Conservation (phyloP, 208 protist genomes). For the Lotmaria passim region DNA sequence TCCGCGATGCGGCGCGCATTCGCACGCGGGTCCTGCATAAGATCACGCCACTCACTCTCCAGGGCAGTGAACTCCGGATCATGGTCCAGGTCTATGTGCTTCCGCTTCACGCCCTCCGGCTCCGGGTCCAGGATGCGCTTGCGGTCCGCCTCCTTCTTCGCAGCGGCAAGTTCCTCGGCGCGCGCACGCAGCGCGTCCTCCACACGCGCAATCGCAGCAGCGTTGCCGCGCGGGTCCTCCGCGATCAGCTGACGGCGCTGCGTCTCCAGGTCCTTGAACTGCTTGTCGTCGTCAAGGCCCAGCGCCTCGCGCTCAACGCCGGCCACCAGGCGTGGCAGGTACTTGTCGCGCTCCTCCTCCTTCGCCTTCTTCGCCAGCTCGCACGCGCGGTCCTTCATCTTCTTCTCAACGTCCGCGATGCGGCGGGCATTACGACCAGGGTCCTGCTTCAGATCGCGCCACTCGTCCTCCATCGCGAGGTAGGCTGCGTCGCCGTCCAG, state of each 20-base stretch:
- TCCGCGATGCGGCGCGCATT: constrained; percentile 27
- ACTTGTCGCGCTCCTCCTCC: constrained; percentile 56
- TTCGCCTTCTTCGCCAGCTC: constrained; percentile 56
- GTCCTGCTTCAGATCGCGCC: too few relatives aligned
- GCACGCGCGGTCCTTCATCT: too few relatives aligned
- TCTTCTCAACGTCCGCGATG: too few relatives aligned
- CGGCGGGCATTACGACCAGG: too few relatives aligned
- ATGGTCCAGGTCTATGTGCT: constrained; percentile 53
- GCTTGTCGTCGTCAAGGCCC: constrained; percentile 68
- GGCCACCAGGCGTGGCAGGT: constrained; percentile 28
- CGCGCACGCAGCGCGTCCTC: constrained; percentile 69
- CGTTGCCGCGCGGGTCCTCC: constrained; percentile 51
- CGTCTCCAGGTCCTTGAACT: constrained; percentile 66
- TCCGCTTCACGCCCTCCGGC: constrained; percentile 62
- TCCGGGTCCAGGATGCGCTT: constrained; percentile 37
- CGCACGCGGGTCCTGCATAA: constrained; percentile 42
- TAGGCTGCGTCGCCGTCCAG: too few relatives aligned
- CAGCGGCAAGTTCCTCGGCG: constrained; percentile 60
- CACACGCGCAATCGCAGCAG: constrained; percentile 51
- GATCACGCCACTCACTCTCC: constrained; percentile 39
- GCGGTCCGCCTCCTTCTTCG: constrained; percentile 55
- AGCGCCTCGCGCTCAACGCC: constrained; percentile 29
- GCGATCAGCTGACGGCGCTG: constrained; percentile 53
- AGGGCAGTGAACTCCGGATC: constrained; percentile 38
- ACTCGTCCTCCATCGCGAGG: too few relatives aligned